A percentile compares a stretch with the other conserved stretches of the same genome.
These are phyloP conservation scores for Amanita pseudoporphyria DNA, from an alignment of 768 basidiomycete genomes.

Conservation along the genomic window DNA sequence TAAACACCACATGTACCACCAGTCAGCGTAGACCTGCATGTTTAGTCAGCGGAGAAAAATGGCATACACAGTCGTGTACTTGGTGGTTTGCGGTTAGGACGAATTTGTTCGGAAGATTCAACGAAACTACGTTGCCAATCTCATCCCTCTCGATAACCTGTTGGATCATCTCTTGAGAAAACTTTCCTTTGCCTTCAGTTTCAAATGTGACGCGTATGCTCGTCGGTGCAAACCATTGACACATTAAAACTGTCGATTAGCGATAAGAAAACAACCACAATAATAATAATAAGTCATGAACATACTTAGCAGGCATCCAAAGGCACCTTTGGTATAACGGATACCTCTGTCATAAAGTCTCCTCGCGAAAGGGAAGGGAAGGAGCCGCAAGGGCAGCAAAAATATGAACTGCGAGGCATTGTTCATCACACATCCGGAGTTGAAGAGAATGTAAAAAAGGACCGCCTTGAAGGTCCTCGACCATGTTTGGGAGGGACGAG, in stretches of 20 bases:
- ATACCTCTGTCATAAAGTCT: constrained; percentile 60
- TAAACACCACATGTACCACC: constrained; percentile 86
- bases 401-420: constrained; percentile 66
- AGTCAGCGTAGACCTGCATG: constrained; percentile 64
- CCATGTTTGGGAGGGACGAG: constrained; percentile 49
- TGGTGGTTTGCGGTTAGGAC: constrained; percentile 93
- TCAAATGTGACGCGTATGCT: constrained; percentile 67
- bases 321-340: constrained; percentile 75
- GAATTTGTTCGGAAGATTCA: constrained; percentile 70
- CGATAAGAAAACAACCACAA: neutral
- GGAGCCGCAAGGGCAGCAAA: constrained; percentile 53
- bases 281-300: neutral
- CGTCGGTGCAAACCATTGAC: constrained; percentile 77
- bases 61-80: constrained; percentile 31
- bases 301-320: constrained; percentile 62
- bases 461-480: constrained; percentile 35
- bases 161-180: constrained; percentile 51
- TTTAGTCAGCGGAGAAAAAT: neutral
- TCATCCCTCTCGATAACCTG: constrained; percentile 45
- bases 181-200: constrained; percentile 51
- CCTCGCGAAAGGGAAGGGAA: constrained; percentile 49
- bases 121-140: constrained; percentile 43
- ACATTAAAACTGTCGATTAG: constrained; percentile 52
- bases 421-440: constrained; percentile 56
- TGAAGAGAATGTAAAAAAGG: constrained; percentile 48